phyloP scores from a whole-genome alignment of 345 rosid genomes.

The Eucalyptus cladocalyx region DNA sequence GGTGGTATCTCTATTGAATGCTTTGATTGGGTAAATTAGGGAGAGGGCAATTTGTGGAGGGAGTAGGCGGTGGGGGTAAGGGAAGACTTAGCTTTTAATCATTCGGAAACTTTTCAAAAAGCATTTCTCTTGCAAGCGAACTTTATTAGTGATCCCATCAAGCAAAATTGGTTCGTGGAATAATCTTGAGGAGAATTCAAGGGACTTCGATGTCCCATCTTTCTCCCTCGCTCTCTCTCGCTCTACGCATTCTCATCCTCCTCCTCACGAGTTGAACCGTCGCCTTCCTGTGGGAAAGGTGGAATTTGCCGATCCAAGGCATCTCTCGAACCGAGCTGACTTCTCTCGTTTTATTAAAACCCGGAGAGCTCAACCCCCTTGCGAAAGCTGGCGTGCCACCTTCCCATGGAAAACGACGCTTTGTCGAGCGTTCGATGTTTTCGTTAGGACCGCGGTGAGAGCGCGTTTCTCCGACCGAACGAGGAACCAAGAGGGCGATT shows the following conservation, averaged over 20 bases:
- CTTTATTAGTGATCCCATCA: not conserved
- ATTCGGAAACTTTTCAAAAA: not conserved
- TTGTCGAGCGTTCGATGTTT: not conserved
- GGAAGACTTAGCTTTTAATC: not conserved
- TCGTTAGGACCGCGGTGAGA: not conserved
- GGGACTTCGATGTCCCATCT: not conserved
- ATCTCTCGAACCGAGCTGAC: not conserved
- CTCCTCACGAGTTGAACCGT: not conserved
- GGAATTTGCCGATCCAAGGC: not conserved
- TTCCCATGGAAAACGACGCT: not conserved
- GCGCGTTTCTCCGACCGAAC: too few relatives aligned
- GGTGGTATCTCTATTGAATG: not conserved
- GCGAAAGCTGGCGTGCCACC: not conserved
- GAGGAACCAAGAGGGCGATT: too few relatives aligned
- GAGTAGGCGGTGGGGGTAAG: not conserved
- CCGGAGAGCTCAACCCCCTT: not conserved
- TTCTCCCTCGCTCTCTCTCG: not conserved
- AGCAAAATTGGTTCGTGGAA: not conserved
- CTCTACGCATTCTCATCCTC: not conserved
- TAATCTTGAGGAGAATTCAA: not conserved
- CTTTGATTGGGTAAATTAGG: not conserved
- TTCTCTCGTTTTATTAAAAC: not conserved
- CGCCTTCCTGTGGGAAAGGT: not conserved
- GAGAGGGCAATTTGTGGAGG: not conserved
- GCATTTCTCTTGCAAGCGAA: not conserved